These are phyloP conservation scores for Pyrenophora seminiperda DNA, from an alignment of 2,329 filamentous ascomycete species.

Conservation along the genomic window DNA sequence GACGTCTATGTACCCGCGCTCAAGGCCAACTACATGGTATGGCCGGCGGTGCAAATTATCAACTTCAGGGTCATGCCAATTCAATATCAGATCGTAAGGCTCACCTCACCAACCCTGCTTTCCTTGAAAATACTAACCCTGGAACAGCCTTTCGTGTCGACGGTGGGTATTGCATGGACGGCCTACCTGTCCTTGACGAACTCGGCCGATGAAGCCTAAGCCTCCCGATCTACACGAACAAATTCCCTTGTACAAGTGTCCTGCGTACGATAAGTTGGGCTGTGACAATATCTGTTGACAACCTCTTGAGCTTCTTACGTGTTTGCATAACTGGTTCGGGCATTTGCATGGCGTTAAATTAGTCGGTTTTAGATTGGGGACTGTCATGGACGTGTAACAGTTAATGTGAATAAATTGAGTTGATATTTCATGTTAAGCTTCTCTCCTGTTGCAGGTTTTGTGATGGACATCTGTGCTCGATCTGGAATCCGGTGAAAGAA, in stretches of 20 bases:
- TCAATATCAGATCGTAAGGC: constrained; percentile 90
- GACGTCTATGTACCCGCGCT: constrained; percentile 94
- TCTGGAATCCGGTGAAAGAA: not conserved
- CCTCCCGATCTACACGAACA: constrained; percentile 7
- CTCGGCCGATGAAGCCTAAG: constrained; percentile 71
- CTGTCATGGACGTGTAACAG: constrained; percentile 6
- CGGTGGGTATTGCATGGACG: constrained; percentile 95
- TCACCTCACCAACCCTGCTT: not conserved
- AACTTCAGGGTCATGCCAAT: constrained; percentile 96
- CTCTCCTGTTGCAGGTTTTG: not conserved
- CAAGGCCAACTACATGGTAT: constrained; percentile 94
- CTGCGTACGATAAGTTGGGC: constrained; percentile 16
- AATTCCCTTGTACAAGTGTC: constrained; percentile 24
- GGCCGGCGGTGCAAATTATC: constrained; percentile 93
- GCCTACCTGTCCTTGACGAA: constrained; percentile 94
- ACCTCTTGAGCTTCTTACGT: constrained; percentile 25
- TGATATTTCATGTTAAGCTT: not conserved
- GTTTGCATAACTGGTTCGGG: constrained; percentile 26
- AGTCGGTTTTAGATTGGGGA: constrained; percentile 11
- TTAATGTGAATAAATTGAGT: constrained; percentile 8
- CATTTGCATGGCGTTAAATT: constrained; percentile 26
- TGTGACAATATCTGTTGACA: constrained; percentile 14
- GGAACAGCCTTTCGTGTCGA: constrained; percentile 87
- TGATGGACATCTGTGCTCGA: not conserved
- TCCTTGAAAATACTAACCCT: constrained; percentile 9